Base-by-base conservation (phyloP, 75 land plant species). In the Gnetum montanum region DNA sequence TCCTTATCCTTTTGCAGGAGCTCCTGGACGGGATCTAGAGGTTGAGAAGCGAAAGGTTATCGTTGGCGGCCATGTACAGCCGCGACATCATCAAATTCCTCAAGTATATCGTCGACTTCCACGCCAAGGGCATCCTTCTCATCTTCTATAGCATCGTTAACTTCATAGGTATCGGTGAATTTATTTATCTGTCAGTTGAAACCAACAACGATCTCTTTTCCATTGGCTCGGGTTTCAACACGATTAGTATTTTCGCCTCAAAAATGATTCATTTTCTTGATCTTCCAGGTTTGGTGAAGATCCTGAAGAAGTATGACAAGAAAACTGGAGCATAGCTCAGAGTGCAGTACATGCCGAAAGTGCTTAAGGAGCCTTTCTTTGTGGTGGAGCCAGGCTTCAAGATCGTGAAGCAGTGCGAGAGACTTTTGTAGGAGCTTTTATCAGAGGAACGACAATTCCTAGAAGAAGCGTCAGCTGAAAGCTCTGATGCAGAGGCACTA, bases 291-390 rank as follows among this genome's bases (percentile, higher is more conserved):
- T 48, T 86, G 27, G 83, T 80, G 53, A 87, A 87, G 46, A 87
- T 87, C 37, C 49, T 80, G 11, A 87, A 87, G 74, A 87, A 87
- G 54, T 78, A 87, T 43, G 92, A 87, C 63, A 79, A 85, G 58
- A 64, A 75, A 67, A 87, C 69, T 22, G 92, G 92, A 11, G 77
- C 81, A 30, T 59, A 77, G 3, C 60, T 83, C 46, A 74, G 84
- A 7, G 57, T 80, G 56, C 78, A 87, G 20, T 87, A 83, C 73
- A 83, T 87, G n/a, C 81, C 73, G 53, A 71, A 71, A 36, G 81
- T 87, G 8, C 58, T 84, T 38, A 81, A 71, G 30, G 71, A 86
- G 41, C 92, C 92, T 6, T 87, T 87, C 55, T 80, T 67, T 64
- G 73, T 54, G 3, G 77, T 78, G 26, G 88, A 87, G 13, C 38